Base-by-base conservation (phyloP, 345 rosid species). In the Acer yangbiense region DNA sequence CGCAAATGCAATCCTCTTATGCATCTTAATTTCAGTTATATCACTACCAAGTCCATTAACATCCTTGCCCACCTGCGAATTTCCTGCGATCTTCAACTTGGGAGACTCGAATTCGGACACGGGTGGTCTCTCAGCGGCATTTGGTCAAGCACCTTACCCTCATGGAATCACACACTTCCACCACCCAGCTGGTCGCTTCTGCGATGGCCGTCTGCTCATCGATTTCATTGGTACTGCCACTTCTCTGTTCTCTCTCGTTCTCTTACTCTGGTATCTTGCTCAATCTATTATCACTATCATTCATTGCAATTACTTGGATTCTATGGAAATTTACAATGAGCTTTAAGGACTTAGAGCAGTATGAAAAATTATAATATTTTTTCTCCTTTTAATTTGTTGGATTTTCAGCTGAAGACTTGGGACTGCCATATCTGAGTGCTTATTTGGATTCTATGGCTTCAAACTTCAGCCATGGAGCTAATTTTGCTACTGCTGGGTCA, bases 401-500 rank as follows among this genome's bases (percentile, higher is more conserved):
- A 17, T 20, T 39, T 65, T 44, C 88, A 92, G 94, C 91, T 39
- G 83, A 87, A 69, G 81, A 83, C 44, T 62, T 90, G 69, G 82
- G 90, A 35, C 74, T 89, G 48, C 92, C 92, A 12, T 77, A 82
- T 84, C 80, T 90, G 2, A 88, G 86, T 72, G 91, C 93, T 3
- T 91, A 81, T 80, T 67, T 90, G 55, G 90, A 93, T 62, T 88
- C 97, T 0, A 72, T 90, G 9, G 97, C 91, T 43, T 83, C 92
- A 44, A 94, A 91, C 75, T 91, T 88, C 81, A 93, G 91, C 80
- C 92, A 93, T 68, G 98, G 97, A 63, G 95, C 90, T 35, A 93
- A 93, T 57, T 94, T 93, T 61, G 97, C 97, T 21, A 91, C 95
- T 3, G 95, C 93, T 17, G 97, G 95, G 3, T 88, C 97, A 65